Evolutionary conservation across 805 yeast genomes (phyloP).

Genomic region (Grigorovia jiainica): DNA sequence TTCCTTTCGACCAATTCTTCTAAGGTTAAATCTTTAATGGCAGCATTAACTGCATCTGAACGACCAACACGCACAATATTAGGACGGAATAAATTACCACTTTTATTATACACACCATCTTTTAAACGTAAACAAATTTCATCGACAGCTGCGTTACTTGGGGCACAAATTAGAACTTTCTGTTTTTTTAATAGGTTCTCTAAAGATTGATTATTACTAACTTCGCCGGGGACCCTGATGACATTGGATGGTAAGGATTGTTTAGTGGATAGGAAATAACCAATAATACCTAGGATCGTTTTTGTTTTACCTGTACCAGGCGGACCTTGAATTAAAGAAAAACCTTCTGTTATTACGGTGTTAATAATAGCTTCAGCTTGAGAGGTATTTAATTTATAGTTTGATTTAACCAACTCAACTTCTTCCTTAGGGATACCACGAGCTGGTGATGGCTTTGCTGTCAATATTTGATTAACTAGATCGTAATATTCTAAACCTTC

Average conservation of each 20-base stretch:
- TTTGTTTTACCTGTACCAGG: conserved; percentile 99
- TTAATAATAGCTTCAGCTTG: conserved; percentile 87
- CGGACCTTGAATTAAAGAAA: conserved; percentile 93
- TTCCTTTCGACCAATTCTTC: conserved; percentile 75
- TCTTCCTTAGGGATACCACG: conserved; percentile 26
- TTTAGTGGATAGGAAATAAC: conserved; percentile 49
- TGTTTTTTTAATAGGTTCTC: conserved; percentile 29
- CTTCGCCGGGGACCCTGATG: conserved; percentile 26
- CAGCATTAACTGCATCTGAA: conserved; percentile 74
- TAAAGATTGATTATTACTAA: conserved; percentile 10
- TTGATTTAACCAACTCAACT: conserved; percentile 34
- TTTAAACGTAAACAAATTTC: conserved; percentile 79
- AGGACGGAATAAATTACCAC: conserved; percentile 48
- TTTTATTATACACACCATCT: conserved; percentile 52
- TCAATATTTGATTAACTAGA: conserved; percentile 52
- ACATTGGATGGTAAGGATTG: conserved; percentile 20
- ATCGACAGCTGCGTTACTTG: conserved; percentile 98
- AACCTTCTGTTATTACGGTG: conserved; percentile 59
- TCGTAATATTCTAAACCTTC: conserved; percentile 78
- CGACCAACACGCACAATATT: conserved; percentile 80
- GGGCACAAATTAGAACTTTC: conserved; percentile 86
- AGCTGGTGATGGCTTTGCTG: conserved; percentile 45
- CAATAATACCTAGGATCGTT: conserved; percentile 86
- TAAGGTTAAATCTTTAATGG: conserved; percentile 72
- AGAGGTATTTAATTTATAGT: conserved; percentile 66